phyloP scores from a whole-genome alignment of 2,329 filamentous ascomycete genomes.

The Hymenotorrendiella dingleyae region DNA sequence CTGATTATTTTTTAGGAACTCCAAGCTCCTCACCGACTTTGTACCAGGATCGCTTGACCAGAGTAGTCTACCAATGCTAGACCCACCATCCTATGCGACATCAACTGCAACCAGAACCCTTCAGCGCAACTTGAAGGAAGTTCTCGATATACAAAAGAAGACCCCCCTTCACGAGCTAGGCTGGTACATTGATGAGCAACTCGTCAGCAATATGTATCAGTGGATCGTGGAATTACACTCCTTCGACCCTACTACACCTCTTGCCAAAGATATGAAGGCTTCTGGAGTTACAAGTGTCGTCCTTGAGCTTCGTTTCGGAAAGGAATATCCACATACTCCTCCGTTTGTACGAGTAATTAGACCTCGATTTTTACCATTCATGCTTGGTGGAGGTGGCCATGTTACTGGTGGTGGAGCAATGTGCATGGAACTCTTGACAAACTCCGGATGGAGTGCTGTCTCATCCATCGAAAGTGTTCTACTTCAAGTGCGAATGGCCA shows the following conservation, averaged over 20 bases:
- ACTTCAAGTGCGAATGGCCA: constrained; percentile 72
- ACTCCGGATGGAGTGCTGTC: constrained; percentile 71
- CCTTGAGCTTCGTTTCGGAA: constrained; percentile 74
- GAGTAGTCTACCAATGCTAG: constrained; percentile 56
- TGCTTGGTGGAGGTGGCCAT: constrained; percentile 72
- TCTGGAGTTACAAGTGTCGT: constrained; percentile 61
- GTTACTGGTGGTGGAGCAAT: constrained; percentile 80
- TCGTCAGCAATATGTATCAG: constrained; percentile 62
- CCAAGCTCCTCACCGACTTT: constrained; percentile 48
- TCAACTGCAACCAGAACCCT: constrained; percentile 54
- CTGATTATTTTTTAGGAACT: no score
- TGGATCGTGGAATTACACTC: constrained; percentile 90
- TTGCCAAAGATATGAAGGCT: constrained; percentile 68
- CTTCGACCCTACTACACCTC: constrained; percentile 62
- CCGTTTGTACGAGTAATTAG: constrained; percentile 81
- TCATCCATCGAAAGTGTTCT: constrained; percentile 73
- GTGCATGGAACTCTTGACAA: constrained; percentile 79
- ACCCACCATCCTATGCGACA: constrained; percentile 60
- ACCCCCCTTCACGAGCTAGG: constrained; percentile 63
- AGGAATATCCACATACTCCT: constrained; percentile 69
- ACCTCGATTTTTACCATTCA: constrained; percentile 70
- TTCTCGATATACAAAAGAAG: constrained; percentile 58
- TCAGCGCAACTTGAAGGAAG: constrained; percentile 55
- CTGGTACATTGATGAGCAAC: constrained; percentile 69
- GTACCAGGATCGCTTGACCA: constrained; percentile 60